Conservation (phyloP, 2,329 filamentous ascomycete genomes). For the Cadophora luteo-olivacea region DNA sequence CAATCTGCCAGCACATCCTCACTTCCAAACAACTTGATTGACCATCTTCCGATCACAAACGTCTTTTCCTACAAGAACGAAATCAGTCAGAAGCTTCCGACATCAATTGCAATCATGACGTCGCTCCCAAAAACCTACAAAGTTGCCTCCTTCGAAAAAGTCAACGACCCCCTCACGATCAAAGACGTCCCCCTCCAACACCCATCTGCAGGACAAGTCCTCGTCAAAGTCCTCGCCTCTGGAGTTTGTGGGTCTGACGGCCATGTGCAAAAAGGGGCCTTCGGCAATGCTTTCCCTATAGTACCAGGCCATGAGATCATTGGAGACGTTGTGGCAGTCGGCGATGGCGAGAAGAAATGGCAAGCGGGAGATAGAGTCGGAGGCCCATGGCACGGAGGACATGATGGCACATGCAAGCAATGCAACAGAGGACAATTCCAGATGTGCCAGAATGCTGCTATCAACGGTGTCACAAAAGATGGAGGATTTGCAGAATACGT, state of each 20-base stretch:
- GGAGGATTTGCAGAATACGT: slow-evolving; percentile 75
- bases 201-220: slow-evolving; percentile 63
- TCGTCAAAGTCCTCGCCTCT: slow-evolving; percentile 75
- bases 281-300: slow-evolving; percentile 65
- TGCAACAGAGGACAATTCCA: slow-evolving; percentile 72
- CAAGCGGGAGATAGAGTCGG: slow-evolving; percentile 71
- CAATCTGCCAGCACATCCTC: background rate
- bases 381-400: slow-evolving; percentile 70
- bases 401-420: slow-evolving; percentile 62
- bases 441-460: slow-evolving; percentile 65
- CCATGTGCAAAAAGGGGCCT: slow-evolving; percentile 51
- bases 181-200: slow-evolving; percentile 64
- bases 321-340: slow-evolving; percentile 68
- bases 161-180: slow-evolving; percentile 59
- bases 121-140: slow-evolving; percentile 70
- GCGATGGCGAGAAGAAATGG: slow-evolving; percentile 62
- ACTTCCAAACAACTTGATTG: background rate
- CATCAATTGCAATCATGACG: slow-evolving; percentile 31
- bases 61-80: background rate
- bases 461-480: slow-evolving; percentile 71
- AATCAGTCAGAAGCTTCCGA: slow-evolving; percentile 3
- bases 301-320: slow-evolving; percentile 76
- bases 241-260: slow-evolving; percentile 74
- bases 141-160: slow-evolving; percentile 64
- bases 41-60: background rate